A percentile compares a stretch with the other conserved stretches of the same genome.
Conservation (phyloP, 805 yeast genomes). For the Yarrowia sp. region DNA sequence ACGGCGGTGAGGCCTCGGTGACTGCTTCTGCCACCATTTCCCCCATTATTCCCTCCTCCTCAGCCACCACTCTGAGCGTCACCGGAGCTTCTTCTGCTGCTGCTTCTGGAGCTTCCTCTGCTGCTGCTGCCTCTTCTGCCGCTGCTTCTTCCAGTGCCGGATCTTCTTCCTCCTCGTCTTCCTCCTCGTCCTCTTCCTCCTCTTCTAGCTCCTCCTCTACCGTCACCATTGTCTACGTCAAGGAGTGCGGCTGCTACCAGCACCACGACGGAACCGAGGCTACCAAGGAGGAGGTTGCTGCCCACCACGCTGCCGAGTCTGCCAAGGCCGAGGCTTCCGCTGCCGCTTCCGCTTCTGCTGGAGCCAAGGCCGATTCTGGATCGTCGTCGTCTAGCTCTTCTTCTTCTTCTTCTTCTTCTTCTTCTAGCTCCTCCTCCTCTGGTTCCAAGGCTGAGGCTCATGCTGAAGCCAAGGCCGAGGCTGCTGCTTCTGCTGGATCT, state of each 20-base stretch:
- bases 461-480: neutral
- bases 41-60: neutral
- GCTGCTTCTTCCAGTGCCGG: neutral
- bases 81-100: neutral
- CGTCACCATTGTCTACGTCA: constrained; percentile 2
- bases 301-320: neutral
- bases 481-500: neutral
- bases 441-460: too few species aligned
- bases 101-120: neutral
- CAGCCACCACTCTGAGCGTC: neutral
- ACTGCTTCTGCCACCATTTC: neutral
- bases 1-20: too few species aligned
- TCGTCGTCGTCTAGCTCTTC: too few species aligned
- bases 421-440: too few species aligned
- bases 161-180: neutral
- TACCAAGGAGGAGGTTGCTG: neutral
- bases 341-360: too few species aligned
- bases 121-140: neutral
- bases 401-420: too few species aligned
- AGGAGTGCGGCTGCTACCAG: constrained; percentile 9
- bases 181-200: neutral
- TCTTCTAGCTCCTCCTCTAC: neutral
- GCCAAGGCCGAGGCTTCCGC: neutral
- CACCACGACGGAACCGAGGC: neutral
- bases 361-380: too few species aligned